A percentile compares a stretch with the other conserved stretches of the same genome.
These are phyloP conservation scores for Eucalyptus erythrocorys DNA, from an alignment of 345 rosid species.

Conservation along the genomic window DNA sequence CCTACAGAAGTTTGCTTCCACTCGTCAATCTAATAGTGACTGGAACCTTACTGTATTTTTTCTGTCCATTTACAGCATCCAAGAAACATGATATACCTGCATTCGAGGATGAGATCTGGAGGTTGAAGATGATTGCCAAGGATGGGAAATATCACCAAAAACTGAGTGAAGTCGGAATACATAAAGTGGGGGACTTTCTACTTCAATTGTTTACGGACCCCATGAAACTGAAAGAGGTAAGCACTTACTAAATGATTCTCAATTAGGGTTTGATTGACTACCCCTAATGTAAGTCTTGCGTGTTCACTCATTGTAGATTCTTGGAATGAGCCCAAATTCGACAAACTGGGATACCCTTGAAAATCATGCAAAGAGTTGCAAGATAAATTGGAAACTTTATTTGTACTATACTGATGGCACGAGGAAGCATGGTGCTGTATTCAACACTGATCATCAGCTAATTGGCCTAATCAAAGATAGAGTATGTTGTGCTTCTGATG, in stretches of 20 bases:
- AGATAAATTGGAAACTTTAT: neutral
- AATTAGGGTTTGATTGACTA: neutral
- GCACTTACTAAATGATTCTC: neutral
- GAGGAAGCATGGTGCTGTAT: neutral
- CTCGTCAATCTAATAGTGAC: neutral
- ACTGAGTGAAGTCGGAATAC: constrained; percentile 54
- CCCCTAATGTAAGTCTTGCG: neutral
- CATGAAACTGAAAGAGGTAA: constrained; percentile 4
- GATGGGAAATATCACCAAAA: constrained; percentile 70
- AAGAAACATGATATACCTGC: constrained; percentile 76
- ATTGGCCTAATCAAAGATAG: neutral
- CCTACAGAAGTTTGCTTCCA: neutral
- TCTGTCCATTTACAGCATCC: constrained; percentile 28
- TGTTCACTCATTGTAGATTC: neutral
- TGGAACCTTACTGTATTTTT: neutral
- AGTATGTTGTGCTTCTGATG: neutral
- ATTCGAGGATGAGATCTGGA: constrained; percentile 72
- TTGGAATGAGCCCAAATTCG: neutral
- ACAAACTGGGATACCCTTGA: neutral
- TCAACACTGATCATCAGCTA: neutral
- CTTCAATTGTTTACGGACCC: constrained; percentile 53
- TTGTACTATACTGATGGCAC: neutral
- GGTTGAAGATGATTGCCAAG: constrained; percentile 78
- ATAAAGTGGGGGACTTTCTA: constrained; percentile 62
- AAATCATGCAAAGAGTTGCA: neutral